These are phyloP conservation scores for Alternaria ventricosa DNA, from an alignment of 2,329 filamentous ascomycete species.

Conservation along the genomic window DNA sequence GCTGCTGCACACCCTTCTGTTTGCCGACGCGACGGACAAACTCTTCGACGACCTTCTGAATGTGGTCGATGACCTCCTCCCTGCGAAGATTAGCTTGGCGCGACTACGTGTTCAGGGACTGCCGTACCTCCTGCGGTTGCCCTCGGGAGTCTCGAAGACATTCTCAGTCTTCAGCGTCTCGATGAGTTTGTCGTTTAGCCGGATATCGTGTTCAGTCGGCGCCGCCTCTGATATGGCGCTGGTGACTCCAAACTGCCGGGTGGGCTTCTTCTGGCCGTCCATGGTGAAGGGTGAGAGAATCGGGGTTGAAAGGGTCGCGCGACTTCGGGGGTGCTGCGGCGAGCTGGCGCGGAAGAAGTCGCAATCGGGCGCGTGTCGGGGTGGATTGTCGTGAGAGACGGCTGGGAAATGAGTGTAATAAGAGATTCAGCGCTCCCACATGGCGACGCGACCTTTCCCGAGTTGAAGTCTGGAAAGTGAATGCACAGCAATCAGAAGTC, in stretches of 20 bases:
- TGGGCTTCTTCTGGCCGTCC: constrained; percentile 38
- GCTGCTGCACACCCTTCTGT: constrained; percentile 74
- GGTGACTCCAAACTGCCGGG: constrained; percentile 72
- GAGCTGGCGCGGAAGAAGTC: constrained; percentile 21
- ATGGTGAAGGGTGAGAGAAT: constrained; percentile 26
- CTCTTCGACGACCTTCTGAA: constrained; percentile 81
- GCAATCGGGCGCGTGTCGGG: constrained; percentile 21
- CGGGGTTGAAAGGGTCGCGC: constrained; percentile 15
- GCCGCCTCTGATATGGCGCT: constrained; percentile 79
- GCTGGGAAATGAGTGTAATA: constrained; percentile 3
- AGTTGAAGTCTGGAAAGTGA: constrained; percentile 19
- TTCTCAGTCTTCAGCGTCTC: constrained; percentile 86
- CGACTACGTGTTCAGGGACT: neutral
- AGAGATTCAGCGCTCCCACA: constrained; percentile 35
- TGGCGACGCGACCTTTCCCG: constrained; percentile 34
- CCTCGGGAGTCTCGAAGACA: constrained; percentile 85
- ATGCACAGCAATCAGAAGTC: constrained; percentile 18
- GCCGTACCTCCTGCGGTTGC: constrained; percentile 78
- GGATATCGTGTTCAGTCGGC: constrained; percentile 78
- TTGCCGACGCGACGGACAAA: constrained; percentile 84
- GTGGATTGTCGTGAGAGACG: constrained; percentile 19
- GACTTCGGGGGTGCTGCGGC: constrained; percentile 30
- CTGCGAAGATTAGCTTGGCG: constrained; percentile 52
- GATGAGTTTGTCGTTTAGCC: constrained; percentile 78
- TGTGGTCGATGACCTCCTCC: constrained; percentile 73